phyloP scores from a whole-genome alignment of 2,329 filamentous ascomycete genomes.

The Aspergillus udagawae region DNA sequence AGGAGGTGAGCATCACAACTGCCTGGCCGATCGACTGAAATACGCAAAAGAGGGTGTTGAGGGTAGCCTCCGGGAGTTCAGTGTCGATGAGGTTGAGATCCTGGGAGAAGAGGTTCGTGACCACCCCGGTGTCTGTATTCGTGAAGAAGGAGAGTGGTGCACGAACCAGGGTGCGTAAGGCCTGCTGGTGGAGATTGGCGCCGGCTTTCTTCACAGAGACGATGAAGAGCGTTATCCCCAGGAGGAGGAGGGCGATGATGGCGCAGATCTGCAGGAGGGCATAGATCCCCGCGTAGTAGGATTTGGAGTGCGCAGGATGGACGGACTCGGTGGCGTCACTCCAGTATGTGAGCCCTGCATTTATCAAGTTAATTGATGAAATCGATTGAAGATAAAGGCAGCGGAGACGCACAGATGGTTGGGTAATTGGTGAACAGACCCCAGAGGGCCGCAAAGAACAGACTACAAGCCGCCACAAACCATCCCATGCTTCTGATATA shows the following conservation, averaged over 20 bases:
- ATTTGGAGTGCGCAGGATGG: slow-evolving; percentile 15
- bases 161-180: slow-evolving; percentile 16
- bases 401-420: slow-evolving; percentile 22
- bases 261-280: slow-evolving; percentile 22
- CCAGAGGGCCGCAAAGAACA: slow-evolving; percentile 18
- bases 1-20: slow-evolving; percentile 20
- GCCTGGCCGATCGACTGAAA: slow-evolving; percentile 20
- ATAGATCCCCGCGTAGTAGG: slow-evolving; percentile 25
- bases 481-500: slow-evolving; percentile 22
- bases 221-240: slow-evolving; percentile 14
- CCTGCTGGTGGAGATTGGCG: slow-evolving; percentile 19
- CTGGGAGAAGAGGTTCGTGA: slow-evolving; percentile 47
- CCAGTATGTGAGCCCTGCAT: slow-evolving; percentile 16
- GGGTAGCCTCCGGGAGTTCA: slow-evolving; percentile 24
- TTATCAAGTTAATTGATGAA: background rate
- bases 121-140: slow-evolving; percentile 43
- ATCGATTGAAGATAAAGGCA: background rate
- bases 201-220: slow-evolving; percentile 19
- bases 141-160: slow-evolving; percentile 44
- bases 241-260: slow-evolving; percentile 17
- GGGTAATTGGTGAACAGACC: slow-evolving; percentile 24
- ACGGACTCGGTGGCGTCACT: slow-evolving; percentile 13
- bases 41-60: slow-evolving; percentile 15
- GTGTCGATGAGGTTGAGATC: slow-evolving; percentile 47
- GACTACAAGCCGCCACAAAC: slow-evolving; percentile 6